Evolutionary conservation across 345 rosid species (phyloP).

Genomic region (Clarkia xantiana): DNA sequence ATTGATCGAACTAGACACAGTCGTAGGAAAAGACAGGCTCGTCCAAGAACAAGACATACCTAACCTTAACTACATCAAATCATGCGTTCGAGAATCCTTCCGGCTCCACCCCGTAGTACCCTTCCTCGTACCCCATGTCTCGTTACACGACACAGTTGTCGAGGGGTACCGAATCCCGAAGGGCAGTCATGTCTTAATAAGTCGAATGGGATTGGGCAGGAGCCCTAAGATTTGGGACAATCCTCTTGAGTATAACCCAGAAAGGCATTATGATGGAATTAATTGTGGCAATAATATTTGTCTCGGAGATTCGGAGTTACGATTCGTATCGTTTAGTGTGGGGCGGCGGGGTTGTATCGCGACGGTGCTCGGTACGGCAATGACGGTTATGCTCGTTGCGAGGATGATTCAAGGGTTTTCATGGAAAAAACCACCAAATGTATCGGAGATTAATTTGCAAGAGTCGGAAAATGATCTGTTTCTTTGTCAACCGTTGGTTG

Average conservation of each 20-base stretch:
- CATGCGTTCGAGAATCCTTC: slow-evolving; percentile 24
- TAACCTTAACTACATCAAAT: slow-evolving; percentile 26
- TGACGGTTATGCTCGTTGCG: slow-evolving; percentile 37
- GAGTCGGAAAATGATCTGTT: slow-evolving; percentile 18
- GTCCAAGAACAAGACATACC: slow-evolving; percentile 40
- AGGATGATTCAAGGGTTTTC: slow-evolving; percentile 35
- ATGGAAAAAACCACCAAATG: slow-evolving; percentile 20
- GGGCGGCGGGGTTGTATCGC: slow-evolving; percentile 34
- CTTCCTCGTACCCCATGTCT: slow-evolving; percentile 29
- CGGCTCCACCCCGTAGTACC: slow-evolving; percentile 33
- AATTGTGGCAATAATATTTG: slow-evolving; percentile 1
- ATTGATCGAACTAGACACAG: slow-evolving; percentile 25
- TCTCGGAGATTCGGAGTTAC: slow-evolving; percentile 23
- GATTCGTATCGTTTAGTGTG: slow-evolving; percentile 36
- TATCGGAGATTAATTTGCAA: slow-evolving; percentile 13
- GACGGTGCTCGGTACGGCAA: slow-evolving; percentile 21
- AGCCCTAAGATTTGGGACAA: slow-evolving; percentile 20
- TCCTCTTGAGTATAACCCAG: slow-evolving; percentile 5
- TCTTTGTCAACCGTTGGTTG: slow-evolving; percentile 19
- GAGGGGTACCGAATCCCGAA: slow-evolving; percentile 22
- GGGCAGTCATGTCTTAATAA: slow-evolving; percentile 29
- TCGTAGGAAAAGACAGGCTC: slow-evolving; percentile 26
- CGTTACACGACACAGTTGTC: slow-evolving; percentile 20
- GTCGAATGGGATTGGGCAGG: slow-evolving; percentile 30
- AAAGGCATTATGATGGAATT: slow-evolving; percentile 4